Evolutionary conservation across 768 basidiomycete genomes (phyloP).

Genomic region (Boletus patriciae): DNA sequence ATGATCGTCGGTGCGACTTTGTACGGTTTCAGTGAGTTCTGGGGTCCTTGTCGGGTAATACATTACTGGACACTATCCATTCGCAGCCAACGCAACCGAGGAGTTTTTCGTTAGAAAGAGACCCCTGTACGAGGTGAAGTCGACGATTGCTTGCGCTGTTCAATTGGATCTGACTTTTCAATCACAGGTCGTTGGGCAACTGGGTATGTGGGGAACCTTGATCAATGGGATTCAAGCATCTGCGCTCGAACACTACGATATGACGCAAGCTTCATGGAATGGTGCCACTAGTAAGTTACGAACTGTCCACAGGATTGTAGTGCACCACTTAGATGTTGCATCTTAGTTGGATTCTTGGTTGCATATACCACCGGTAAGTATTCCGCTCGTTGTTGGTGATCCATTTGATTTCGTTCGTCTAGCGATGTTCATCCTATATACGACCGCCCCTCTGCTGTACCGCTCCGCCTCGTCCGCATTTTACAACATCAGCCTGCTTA

Average conservation of each 20-base stretch:
- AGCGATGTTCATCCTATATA: slow-evolving; percentile 86
- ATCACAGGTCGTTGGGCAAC: slow-evolving; percentile 70
- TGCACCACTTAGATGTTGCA: not conserved
- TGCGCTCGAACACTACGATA: slow-evolving; percentile 65
- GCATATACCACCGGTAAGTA: slow-evolving; percentile 47
- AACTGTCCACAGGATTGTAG: slow-evolving; percentile 28
- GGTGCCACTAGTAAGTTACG: slow-evolving; percentile 60
- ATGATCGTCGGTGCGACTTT: slow-evolving; percentile 86
- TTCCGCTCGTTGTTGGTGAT: not conserved
- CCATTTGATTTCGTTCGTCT: not conserved
- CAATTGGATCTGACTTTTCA: not conserved
- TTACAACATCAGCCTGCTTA: slow-evolving; percentile 83
- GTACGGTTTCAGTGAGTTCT: slow-evolving; percentile 76
- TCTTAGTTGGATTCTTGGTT: slow-evolving; percentile 50
- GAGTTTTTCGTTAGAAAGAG: slow-evolving; percentile 80
- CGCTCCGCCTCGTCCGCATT: slow-evolving; percentile 83
- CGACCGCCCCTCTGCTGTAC: slow-evolving; percentile 81
- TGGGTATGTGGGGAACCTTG: slow-evolving; percentile 82
- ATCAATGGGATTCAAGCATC: slow-evolving; percentile 80
- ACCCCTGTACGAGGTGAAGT: slow-evolving; percentile 70
- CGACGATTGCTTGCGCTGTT: not conserved
- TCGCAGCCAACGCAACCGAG: slow-evolving; percentile 79
- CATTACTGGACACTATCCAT: not conserved
- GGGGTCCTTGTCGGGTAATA: not conserved
- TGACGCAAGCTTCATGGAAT: slow-evolving; percentile 70